Evolutionary conservation across 1,284 basidiomycete genomes (phyloP).

Genomic region (Naganishia albida): DNA sequence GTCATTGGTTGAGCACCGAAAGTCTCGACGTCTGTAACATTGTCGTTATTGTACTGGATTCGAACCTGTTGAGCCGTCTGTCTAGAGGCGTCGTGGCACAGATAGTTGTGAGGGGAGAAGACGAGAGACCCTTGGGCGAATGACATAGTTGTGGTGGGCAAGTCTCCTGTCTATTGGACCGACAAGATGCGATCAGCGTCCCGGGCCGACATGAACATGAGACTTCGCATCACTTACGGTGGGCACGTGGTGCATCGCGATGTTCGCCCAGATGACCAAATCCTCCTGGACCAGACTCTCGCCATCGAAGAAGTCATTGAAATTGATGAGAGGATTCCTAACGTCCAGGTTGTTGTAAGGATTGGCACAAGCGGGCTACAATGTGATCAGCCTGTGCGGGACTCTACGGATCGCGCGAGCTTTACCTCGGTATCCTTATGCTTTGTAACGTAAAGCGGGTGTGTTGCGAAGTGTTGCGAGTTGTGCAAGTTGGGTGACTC

Average conservation of each 20-base stretch:
- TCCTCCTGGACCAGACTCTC: constrained; percentile 61
- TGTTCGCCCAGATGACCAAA: constrained; percentile 66
- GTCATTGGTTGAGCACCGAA: constrained; percentile 7
- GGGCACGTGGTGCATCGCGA: constrained; percentile 58
- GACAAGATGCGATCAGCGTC: not conserved
- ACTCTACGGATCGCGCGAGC: not conserved
- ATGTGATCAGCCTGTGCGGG: not conserved
- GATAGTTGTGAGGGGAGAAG: constrained; percentile 19
- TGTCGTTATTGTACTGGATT: constrained; percentile 18
- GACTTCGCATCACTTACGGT: not conserved
- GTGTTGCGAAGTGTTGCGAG: constrained; percentile 40
- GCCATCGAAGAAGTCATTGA: constrained; percentile 28
- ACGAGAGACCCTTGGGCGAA: constrained; percentile 16
- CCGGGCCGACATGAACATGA: not conserved
- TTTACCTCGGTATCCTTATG: constrained; percentile 40
- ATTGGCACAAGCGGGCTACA: constrained; percentile 32
- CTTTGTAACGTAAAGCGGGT: constrained; percentile 41
- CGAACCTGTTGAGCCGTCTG: constrained; percentile 23
- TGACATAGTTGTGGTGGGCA: constrained; percentile 27
- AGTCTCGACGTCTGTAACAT: constrained; percentile 14
- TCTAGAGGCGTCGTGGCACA: constrained; percentile 16
- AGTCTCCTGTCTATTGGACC: constrained; percentile 5
- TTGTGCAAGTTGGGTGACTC: constrained; percentile 46
- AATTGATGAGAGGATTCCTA: constrained; percentile 59
- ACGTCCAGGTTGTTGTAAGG: constrained; percentile 41